Percentiles rank a stretch among this genome's conserved stretches.
phyloP scores from a whole-genome alignment of 2,329 filamentous ascomycete species.

The Raffaelea albimanens region DNA sequence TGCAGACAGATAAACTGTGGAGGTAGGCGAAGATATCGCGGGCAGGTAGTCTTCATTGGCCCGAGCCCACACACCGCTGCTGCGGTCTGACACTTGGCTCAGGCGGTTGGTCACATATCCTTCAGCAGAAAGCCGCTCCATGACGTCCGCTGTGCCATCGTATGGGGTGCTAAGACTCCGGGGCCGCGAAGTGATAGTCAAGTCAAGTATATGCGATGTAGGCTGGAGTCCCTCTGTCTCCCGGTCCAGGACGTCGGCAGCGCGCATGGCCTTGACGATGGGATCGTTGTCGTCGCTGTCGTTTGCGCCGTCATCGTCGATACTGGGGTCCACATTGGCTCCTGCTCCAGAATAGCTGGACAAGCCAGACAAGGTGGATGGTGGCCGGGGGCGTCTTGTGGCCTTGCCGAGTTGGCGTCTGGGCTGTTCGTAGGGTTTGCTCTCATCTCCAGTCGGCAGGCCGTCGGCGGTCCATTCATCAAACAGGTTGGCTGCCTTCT shows the following conservation, averaged over 20 bases:
- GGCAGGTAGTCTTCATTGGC: not conserved
- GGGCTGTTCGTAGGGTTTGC: slow-evolving; percentile 2
- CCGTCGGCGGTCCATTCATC: slow-evolving; percentile 41
- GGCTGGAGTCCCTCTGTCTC: slow-evolving; percentile 46
- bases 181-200: slow-evolving; percentile 28
- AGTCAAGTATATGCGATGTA: slow-evolving; percentile 34
- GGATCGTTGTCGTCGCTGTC: slow-evolving; percentile 30
- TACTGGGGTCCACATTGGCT: slow-evolving; percentile 9
- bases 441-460: slow-evolving; percentile 13
- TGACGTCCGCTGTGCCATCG: slow-evolving; percentile 20
- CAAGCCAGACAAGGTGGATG: not conserved
- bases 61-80: not conserved
- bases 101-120: not conserved
- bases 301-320: slow-evolving; percentile 7
- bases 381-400: not conserved
- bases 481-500: slow-evolving; percentile 42
- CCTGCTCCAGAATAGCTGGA: not conserved
- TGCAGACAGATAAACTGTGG: not conserved
- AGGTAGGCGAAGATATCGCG: not conserved
- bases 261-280: slow-evolving; percentile 45
- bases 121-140: slow-evolving; percentile 2
- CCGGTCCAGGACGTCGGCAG: slow-evolving; percentile 47
- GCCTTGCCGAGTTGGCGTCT: not conserved
- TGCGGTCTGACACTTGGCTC: slow-evolving; percentile 12
- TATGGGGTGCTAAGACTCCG: slow-evolving; percentile 41